phyloP scores from a whole-genome alignment of 352 stramenopile genomes.

The Phytopythium chamaehyphon region DNA sequence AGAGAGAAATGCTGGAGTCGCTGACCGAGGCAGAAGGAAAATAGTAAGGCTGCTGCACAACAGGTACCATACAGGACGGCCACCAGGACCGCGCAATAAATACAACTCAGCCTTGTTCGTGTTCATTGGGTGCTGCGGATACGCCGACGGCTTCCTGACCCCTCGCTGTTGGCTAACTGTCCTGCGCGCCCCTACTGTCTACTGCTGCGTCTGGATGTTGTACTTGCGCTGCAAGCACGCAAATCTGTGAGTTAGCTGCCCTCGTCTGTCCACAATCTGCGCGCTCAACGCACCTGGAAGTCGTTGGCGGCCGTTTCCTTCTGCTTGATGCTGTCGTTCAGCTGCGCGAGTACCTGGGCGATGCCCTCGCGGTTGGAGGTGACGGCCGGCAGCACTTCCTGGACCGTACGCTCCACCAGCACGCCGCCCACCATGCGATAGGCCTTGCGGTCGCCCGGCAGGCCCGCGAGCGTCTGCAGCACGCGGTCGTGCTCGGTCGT shows the following conservation, averaged over 20 bases:
- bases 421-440: conserved; percentile 96
- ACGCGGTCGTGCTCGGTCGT: conserved; percentile 82
- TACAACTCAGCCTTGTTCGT: conserved; percentile 7
- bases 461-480: conserved; percentile 69
- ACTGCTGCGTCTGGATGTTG: conserved; percentile 83
- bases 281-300: conserved; percentile 43
- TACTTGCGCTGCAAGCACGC: conserved; percentile 58
- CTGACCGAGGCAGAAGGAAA: conserved; percentile 34
- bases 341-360: conserved; percentile 63
- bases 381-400: conserved; percentile 94
- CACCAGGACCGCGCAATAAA: conserved; percentile 16
- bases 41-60: conserved; percentile 6
- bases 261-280: background rate
- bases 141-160: no score
- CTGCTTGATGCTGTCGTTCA: conserved; percentile 78
- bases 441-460: conserved; percentile 79
- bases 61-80: no score
- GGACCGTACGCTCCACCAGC: conserved; percentile 95
- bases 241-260: background rate
- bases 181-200: conserved; percentile 5
- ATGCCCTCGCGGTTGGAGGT: conserved; percentile 76
- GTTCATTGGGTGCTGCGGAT: background rate
- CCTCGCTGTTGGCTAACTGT: no score
- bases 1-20: conserved; percentile 56
- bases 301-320: conserved; percentile 82